Base-by-base conservation (phyloP, 805 yeast genomes). In the Maudiozyma barnettii region DNA sequence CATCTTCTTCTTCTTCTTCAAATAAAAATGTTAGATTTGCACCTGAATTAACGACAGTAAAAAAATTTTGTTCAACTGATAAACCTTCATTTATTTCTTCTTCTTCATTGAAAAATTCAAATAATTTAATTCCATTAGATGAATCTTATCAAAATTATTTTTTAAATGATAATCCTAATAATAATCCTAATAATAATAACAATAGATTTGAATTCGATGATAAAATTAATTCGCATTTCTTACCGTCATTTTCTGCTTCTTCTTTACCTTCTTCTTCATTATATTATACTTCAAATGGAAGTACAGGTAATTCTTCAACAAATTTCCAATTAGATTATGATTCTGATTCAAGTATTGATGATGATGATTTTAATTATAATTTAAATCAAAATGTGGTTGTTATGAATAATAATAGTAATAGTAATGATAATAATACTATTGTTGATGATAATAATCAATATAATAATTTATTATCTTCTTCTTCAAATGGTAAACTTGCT, bases 1-100 rank as follows among this genome's bases (percentile, higher is more conserved):
- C 52, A 6, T 48, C 54, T 6, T 47, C 60, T 12, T 36, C 55
- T 5, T 50, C 58, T 6, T 50, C 58, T 21, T 49, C 68, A 50
- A 69, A 70, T 12, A 81, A 81, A 60, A 74, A 77, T 6, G 89
- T 82, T 31, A 68, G 86, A 46, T 82, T 82, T 62, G 85, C 89
- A 0, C 62, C 76, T 3, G 69, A 77, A 45, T 67, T 82, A 50
- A 81, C 79, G 45, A 78, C 79, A 39, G 75, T 82, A 47, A 82
- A 82, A 60, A 76, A 77, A 55, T 82, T 82, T 59, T 76, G 78
- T 54, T 80, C 79, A 38, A 62, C 66, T 30, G 82, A 78, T 46
- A 75, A 75, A 51, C 87, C 89, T 30, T 69, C 71, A 13, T 74
- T 83, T 1, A 83, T 82, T 20, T 79, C 84, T 0, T 68, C 71